Conservation (phyloP, 306 rosid species). For the Malus orientalis region DNA sequence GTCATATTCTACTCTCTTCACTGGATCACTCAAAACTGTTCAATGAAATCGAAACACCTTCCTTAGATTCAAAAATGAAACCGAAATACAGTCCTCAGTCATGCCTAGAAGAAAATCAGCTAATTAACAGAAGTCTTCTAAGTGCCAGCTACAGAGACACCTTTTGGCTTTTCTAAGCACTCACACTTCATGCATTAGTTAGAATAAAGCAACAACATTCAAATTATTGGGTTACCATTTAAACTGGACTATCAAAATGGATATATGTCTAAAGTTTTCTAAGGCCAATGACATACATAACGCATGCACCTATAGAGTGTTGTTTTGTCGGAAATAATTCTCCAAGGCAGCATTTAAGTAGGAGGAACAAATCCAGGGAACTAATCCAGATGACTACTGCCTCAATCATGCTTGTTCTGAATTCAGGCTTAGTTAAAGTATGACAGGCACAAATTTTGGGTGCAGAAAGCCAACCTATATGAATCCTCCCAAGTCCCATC, state of each 20-base stretch:
- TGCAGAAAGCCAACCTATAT: not conserved
- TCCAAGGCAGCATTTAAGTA: not conserved
- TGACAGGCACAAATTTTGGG: not conserved
- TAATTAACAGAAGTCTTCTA: not conserved
- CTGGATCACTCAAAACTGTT: constrained; percentile 95
- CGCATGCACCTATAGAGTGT: not conserved
- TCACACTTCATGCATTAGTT: not conserved
- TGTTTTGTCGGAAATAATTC: too few relatives aligned
- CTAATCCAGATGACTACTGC: not conserved
- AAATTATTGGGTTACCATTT: not conserved
- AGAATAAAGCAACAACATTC: not conserved
- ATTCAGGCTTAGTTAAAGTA: not conserved
- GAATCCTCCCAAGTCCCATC: not conserved
- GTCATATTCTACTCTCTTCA: constrained; percentile 78
- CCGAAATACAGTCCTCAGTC: too few relatives aligned
- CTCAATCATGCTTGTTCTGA: not conserved
- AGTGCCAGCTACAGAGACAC: not conserved
- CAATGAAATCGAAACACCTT: constrained; percentile 5
- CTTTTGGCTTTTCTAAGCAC: not conserved
- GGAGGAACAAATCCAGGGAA: not conserved
- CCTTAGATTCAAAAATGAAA: constrained; percentile 22
- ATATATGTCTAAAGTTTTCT: not conserved
- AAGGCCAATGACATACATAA: not conserved
- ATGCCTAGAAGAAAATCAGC: too few relatives aligned
- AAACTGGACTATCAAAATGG: not conserved